Base-by-base conservation (phyloP, 2,329 filamentous ascomycete species). In the Xylaria sp. region DNA sequence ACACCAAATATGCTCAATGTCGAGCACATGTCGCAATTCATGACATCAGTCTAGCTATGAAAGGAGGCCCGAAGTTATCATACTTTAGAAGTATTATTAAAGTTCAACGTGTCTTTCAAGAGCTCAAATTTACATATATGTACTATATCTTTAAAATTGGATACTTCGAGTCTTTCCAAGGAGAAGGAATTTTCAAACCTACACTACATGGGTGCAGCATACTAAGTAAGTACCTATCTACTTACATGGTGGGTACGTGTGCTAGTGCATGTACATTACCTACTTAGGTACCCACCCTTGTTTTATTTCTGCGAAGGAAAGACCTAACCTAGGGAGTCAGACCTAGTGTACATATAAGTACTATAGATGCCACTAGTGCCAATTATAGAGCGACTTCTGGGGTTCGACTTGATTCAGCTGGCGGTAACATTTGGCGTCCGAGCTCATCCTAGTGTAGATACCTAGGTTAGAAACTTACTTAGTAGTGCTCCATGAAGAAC, bases 341-440 rank as follows among this genome's bases (percentile, higher is more conserved):
- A n/a, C 21, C 3, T 50, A 37, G 29, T 21, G 27, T 42, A 42
- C 40, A 16, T 42, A 12, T 42, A 37, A 5, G 40, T 42, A 42
- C 40, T 42, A 13, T 42, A 37, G 23, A 16, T 59, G 53, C 47
- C 62, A 65, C 55, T 65, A 60, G 47, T 60, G 48, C 62, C 62
- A 65, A 59, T 65, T 65, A 59, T 59, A 59, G 53, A 57, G 44
- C 44, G n/a, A 10, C 32, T 35, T 35, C 32, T 35, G 51, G 62
- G 54, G 62, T 42, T 53, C 23, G 42, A 58, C 23, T 25, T 57
- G 51, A 48, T 48, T 58, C 10, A 37, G 23, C 23, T 44, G 10
- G 32, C 10, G 32, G 32, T 10, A 58, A 21, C 37, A 27, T 5
- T n/a, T 6, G 16, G 35, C 51, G 27, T 58, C 35, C 54, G 35